Evolutionary conservation across 2,329 filamentous ascomycete genomes (phyloP).

Genomic region (Fusarium chlamydosporum): DNA sequence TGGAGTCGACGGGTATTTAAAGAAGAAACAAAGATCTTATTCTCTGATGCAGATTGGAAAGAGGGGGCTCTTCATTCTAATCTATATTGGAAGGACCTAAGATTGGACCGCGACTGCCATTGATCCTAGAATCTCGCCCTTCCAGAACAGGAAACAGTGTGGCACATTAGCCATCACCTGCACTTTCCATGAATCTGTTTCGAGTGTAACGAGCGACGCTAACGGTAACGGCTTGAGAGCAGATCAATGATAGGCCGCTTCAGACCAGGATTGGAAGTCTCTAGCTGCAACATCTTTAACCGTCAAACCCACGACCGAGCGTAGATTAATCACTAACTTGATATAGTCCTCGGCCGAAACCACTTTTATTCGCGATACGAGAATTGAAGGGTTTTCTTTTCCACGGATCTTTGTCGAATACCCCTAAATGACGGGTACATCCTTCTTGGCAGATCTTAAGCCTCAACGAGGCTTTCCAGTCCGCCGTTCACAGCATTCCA

Average conservation of each 20-base stretch:
- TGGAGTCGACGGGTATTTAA: background rate
- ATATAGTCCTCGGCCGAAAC: slow-evolving; percentile 21
- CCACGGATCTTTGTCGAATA: background rate
- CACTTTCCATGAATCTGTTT: slow-evolving; percentile 16
- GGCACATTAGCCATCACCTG: slow-evolving; percentile 39
- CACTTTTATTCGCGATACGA: slow-evolving; percentile 9
- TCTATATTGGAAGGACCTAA: slow-evolving; percentile 25
- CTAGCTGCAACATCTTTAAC: slow-evolving; percentile 21
- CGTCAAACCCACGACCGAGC: slow-evolving; percentile 31
- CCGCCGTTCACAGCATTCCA: background rate
- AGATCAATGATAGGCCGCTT: slow-evolving; percentile 27
- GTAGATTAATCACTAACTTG: slow-evolving; percentile 31
- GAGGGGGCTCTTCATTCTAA: slow-evolving; percentile 12
- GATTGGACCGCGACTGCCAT: slow-evolving; percentile 13
- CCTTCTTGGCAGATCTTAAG: background rate
- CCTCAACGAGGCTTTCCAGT: background rate
- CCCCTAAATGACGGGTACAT: no score
- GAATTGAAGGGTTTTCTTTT: background rate
- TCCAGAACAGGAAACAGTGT: slow-evolving; percentile 28
- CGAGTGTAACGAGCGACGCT: slow-evolving; percentile 32
- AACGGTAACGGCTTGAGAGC: slow-evolving; percentile 27
- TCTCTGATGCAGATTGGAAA: slow-evolving; percentile 2
- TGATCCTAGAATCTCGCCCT: slow-evolving; percentile 9
- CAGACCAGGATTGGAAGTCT: slow-evolving; percentile 25
- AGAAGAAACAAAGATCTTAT: slow-evolving; percentile 24